Base-by-base conservation (phyloP, 345 rosid species). In the Turnera subulata region DNA sequence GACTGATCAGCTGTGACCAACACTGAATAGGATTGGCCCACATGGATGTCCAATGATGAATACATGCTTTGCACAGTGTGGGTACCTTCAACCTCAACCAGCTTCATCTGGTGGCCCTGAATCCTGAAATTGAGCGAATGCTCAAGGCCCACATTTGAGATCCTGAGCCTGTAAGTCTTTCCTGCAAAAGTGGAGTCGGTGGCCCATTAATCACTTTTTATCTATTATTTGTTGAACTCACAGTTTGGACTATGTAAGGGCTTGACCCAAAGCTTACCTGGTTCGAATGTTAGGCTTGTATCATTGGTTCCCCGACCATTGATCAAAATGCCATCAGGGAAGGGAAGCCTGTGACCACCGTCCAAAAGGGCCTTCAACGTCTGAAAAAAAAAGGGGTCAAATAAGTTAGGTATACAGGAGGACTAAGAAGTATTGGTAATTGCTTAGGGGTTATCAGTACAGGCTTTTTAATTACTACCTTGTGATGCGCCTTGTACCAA, bases 11-110 rank as follows among this genome's bases (percentile, higher is more conserved):
- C 84, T 16, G 98, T 83, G 61, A 92, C 87, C 2, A 92, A 72
- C 55, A 92, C 93, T 1, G 98, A 92, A 62, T 77, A 86, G 47
- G 95, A 86, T 47, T 92, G 98, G 8, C 98, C 95, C 49, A 84
- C 88, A 46, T 89, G 96, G 49, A 92, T 66, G 61, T 89, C 98
- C 15, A 92, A 71, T 0, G 88, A 80, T 1, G 80, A 63, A 61
- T 82, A 84, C 14, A 70, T 57, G 52, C 79, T 72, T 61, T 92
- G 98, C 24, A 86, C 50, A 0, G 98, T 86, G 69, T 92, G 95
- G 16, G 93, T 88, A 24, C 98, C 98, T 55, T 92, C 96, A 0
- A 86, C 95, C 73, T 92, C 98, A 7, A 92, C 89, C 33, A 92
- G 80, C 73, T 76, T 79, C 91, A 92, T 69, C 38, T 38, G 63